phyloP scores from a whole-genome alignment of 345 rosid species.

The Pistacia integerrima region DNA sequence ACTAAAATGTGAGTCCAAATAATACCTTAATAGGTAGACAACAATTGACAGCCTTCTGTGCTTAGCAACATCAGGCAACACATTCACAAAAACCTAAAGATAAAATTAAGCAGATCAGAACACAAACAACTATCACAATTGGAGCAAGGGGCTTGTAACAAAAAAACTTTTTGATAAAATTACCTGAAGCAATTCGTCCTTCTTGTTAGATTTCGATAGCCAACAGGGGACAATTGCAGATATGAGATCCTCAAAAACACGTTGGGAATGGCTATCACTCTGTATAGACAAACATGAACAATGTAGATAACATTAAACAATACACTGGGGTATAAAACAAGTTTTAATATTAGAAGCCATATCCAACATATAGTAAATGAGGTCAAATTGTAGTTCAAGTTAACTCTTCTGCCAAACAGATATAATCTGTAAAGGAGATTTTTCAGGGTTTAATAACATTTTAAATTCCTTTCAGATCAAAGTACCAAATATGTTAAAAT shows the following conservation, averaged over 20 bases:
- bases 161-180: conserved; percentile 2
- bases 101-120: conserved; percentile 15
- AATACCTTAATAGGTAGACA: conserved; percentile 72
- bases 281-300: conserved; percentile 27
- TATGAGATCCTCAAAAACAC: conserved; percentile 73
- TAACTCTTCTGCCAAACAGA: background rate
- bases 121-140: conserved; percentile 5
- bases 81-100: conserved; percentile 71
- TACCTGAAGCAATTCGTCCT: conserved; percentile 78
- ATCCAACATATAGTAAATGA: conserved; percentile 3
- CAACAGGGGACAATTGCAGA: conserved; percentile 82
- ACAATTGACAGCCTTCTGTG: conserved; percentile 78
- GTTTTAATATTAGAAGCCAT: background rate
- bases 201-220: conserved; percentile 59
- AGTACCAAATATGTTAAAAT: background rate
- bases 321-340: background rate
- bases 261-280: conserved; percentile 78
- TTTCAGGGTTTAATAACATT: background rate
- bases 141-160: background rate
- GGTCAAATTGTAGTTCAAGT: conserved; percentile 1
- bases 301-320: background rate
- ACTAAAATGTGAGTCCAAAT: conserved; percentile 14
- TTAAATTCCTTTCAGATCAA: background rate
- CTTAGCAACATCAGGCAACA: conserved; percentile 78
- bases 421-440: background rate